Evolutionary conservation across 257 asterid species (phyloP).

Genomic region (Nicotiana benthamiana): DNA sequence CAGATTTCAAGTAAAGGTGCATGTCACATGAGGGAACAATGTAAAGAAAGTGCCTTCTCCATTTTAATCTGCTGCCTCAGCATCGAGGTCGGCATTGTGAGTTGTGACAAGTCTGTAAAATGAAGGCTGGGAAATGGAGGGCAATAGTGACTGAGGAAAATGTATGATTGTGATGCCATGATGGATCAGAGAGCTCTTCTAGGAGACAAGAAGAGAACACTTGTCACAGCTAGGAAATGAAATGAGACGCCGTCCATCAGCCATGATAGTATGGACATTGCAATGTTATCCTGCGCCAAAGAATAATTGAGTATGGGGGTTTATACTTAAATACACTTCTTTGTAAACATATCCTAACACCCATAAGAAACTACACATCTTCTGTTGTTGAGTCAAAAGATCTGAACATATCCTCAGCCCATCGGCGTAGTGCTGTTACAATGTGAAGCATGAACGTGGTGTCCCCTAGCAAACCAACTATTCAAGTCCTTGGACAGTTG

Average conservation of each 20-base stretch:
- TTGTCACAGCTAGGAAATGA: conserved; percentile 56
- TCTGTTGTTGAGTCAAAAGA: conserved; percentile 8
- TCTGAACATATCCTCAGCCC: conserved; percentile 20
- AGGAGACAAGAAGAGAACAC: conserved; percentile 39
- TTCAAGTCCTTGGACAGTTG: conserved; percentile 3
- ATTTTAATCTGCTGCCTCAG: conserved; percentile 53
- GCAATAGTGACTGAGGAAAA: conserved; percentile 51
- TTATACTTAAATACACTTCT: conserved; percentile 33
- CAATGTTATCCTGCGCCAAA: conserved; percentile 72
- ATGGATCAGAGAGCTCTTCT: conserved; percentile 61
- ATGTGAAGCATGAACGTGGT: background rate
- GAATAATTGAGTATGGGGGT: conserved; percentile 60
- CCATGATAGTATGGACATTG: conserved; percentile 47
- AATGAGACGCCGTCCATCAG: conserved; percentile 55
- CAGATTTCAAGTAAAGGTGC: conserved; percentile 55
- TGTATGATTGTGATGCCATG: conserved; percentile 56
- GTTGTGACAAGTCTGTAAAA: conserved; percentile 37
- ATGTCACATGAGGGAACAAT: conserved; percentile 45
- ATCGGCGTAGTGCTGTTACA: conserved; percentile 1
- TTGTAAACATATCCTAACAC: conserved; percentile 34
- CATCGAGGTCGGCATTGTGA: conserved; percentile 42
- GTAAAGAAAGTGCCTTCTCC: conserved; percentile 49
- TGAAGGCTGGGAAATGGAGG: conserved; percentile 55
- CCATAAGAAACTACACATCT: conserved; percentile 38
- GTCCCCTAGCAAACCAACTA: background rate